Base-by-base conservation (phyloP, 352 stramenopile species). In the Globisporangium cylindrosporum region DNA sequence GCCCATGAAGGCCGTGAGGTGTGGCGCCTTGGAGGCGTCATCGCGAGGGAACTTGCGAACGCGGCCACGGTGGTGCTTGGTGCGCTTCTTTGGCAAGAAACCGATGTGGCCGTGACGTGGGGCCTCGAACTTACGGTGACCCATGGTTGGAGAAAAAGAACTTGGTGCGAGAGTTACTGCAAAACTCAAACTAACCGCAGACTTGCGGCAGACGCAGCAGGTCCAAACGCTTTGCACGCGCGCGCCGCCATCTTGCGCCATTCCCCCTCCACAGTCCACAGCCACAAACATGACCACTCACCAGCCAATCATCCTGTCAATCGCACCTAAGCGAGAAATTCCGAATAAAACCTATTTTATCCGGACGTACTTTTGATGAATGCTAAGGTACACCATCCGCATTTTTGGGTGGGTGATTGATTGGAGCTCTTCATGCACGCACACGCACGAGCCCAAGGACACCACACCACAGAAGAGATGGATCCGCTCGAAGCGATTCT, bases 41-140 rank as follows among this genome's bases (percentile, higher is more conserved):
- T 99, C 98, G 75, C 91, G 95, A 43, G 98, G 98, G 95, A 99
- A 99, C 76, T 98, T 99, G 76, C 97, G 93, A 86, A 99, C 95
- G 80, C 98, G 97, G 74, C 98, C 98, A 69, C 89, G 89, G 91
- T 99, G 98, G 93, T 99, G 97, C 86, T 99, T 99, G 86, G 97
- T 99, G 56, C 98, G 95, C 97, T 99, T 99, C 92, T 99, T 99
- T 69, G 98, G 98, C 48, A 99, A 86, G 92, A 99, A 99, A 41
- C 98, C 98, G 64, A 99, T 89, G 84, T 97, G 97, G 71, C 98
- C 98, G 82, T 98, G 85, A 76, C 98, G 94, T 64, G 97, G 97
- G 54, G 91, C 93, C 84, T 99, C 97, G 76, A 98, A 99, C 89
- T 99, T 99, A 84, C 97, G 93, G 89, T 99, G 97, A 88, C 95